Conservation (phyloP, 805 yeast species). For the Zygoascus tannicola region DNA sequence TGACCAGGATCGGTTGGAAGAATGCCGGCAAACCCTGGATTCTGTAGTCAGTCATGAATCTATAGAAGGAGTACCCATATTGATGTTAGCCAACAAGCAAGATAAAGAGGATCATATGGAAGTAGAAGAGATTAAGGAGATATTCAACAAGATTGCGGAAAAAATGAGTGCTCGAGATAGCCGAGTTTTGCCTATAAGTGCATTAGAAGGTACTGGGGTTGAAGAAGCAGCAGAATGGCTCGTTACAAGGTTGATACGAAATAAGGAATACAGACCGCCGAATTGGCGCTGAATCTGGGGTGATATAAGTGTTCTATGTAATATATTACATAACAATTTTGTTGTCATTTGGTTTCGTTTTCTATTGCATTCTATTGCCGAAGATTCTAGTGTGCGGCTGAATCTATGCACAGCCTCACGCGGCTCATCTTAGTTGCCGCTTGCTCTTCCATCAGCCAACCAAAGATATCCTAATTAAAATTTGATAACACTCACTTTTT, state of each 20-base stretch:
- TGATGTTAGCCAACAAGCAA: slow-evolving; percentile 94
- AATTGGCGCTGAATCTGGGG: slow-evolving; percentile 25
- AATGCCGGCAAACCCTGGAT: slow-evolving; percentile 59
- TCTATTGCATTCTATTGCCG: too few species aligned
- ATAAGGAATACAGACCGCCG: slow-evolving; percentile 55
- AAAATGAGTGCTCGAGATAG: slow-evolving; percentile 84
- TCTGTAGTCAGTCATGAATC: slow-evolving; percentile 48
- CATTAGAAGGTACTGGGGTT: slow-evolving; percentile 69
- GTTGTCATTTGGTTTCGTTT: too few species aligned
- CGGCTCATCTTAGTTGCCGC: too few species aligned
- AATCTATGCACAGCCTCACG: too few species aligned
- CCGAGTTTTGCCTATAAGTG: slow-evolving; percentile 82
- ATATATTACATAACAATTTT: too few species aligned
- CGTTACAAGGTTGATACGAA: slow-evolving; percentile 57
- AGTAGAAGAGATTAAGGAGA: slow-evolving; percentile 70
- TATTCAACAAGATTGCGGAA: slow-evolving; percentile 74
- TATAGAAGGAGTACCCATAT: slow-evolving; percentile 72
- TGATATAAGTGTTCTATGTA: too few species aligned
- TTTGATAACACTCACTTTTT: too few species aligned
- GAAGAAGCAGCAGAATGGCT: slow-evolving; percentile 87
- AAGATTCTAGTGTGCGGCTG: too few species aligned
- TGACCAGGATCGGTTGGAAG: slow-evolving; percentile 72
- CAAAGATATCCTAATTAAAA: too few species aligned
- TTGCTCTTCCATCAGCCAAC: too few species aligned
- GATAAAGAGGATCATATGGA: slow-evolving; percentile 65